Evolutionary conservation across 2,329 filamentous ascomycete species (phyloP), one percentile per base, ranked within the genome.

Genomic region (Amphichorda felina): DNA sequence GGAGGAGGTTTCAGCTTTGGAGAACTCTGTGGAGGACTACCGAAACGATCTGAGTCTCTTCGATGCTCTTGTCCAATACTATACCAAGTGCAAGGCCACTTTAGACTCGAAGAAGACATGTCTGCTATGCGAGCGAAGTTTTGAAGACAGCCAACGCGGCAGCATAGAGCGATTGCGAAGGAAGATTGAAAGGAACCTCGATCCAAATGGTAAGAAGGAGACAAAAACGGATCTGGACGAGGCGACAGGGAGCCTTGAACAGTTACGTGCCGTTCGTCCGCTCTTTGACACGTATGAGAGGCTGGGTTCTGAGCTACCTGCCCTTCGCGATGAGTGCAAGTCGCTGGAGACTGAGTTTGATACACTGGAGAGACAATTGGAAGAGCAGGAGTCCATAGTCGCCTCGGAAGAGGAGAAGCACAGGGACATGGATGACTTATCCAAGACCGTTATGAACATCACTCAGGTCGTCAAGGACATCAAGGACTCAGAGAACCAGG

Each of bases 381-480:
- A 87, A 50, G 67, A 73, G 35, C 67, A 78, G 42, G 87, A 94
- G 45, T 70, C 68, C 25, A 54, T 62, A 3, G 77, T 91, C 35
- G 64, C 70, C 30, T 70, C 79, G 30, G 72, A 75, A 35, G 73
- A 81, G 40, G 74, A 72, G 35, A 65, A 71, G 30, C 79, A 79
- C 49, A 70, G 75, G 45, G 83, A 91, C 27, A 62, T 89, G 6
- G 85, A 94, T 40, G 73, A 76, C 3, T 66, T 95, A 43, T 69
- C 70, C 30, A 86, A 83, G 55, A 85, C 82, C 2, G 77, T 95
- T 7, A 66, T 73, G 38, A 82, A 70, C 39, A 93, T 98, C 40
- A 61, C 72, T 8, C 81, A 83, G 53, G 80, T 80, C 30, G 64
- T 76, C 43, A 71, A 67, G 40, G 85, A 94, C 30, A 82, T 89